These are phyloP conservation scores for Hymenoscyphus scutula DNA, from an alignment of 2,329 filamentous ascomycete species.

Conservation along the genomic window DNA sequence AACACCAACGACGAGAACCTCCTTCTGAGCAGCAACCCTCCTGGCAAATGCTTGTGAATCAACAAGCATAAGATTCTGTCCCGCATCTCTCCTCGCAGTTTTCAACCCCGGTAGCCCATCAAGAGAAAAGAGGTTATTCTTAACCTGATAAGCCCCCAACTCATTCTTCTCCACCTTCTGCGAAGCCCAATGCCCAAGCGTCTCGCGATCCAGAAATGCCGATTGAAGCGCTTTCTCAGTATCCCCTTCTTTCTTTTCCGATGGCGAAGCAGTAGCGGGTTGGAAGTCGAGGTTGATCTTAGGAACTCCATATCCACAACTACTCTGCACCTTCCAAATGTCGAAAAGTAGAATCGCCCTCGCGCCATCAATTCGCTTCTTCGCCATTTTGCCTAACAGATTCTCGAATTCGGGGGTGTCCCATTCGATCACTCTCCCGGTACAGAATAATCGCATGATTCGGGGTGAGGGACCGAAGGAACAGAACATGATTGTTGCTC, in stretches of 20 bases:
- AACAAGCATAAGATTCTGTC: slow-evolving; percentile 47
- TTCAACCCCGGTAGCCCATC: slow-evolving; percentile 59
- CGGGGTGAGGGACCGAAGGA: slow-evolving; percentile 58
- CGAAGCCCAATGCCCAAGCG: slow-evolving; percentile 50
- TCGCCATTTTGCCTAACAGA: slow-evolving; percentile 45
- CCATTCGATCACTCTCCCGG: slow-evolving; percentile 57
- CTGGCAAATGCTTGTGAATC: slow-evolving; percentile 33
- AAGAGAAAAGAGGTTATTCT: slow-evolving; percentile 54
- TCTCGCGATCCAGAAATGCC: slow-evolving; percentile 52
- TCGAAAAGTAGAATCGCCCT: slow-evolving; percentile 60
- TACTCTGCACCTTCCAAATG: slow-evolving; percentile 64
- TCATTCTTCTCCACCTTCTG: slow-evolving; percentile 49
- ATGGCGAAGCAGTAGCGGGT: background rate
- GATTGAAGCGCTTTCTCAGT: slow-evolving; percentile 27
- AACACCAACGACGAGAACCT: slow-evolving; percentile 16
- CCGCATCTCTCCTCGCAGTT: slow-evolving; percentile 48
- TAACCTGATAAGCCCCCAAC: slow-evolving; percentile 53
- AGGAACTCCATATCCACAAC: slow-evolving; percentile 65
- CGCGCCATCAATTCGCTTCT: slow-evolving; percentile 46
- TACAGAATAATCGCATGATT: slow-evolving; percentile 65
- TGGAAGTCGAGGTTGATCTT: slow-evolving; percentile 19
- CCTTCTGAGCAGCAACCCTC: slow-evolving; percentile 18
- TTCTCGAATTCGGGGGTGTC: slow-evolving; percentile 49
- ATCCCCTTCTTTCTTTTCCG: slow-evolving; percentile 15
- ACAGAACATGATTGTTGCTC: slow-evolving; percentile 73